Percentiles rank a stretch among this genome's conserved stretches.
phyloP scores from a whole-genome alignment of 495 filamentous ascomycete species.

The Hyaloscypha variabilis region DNA sequence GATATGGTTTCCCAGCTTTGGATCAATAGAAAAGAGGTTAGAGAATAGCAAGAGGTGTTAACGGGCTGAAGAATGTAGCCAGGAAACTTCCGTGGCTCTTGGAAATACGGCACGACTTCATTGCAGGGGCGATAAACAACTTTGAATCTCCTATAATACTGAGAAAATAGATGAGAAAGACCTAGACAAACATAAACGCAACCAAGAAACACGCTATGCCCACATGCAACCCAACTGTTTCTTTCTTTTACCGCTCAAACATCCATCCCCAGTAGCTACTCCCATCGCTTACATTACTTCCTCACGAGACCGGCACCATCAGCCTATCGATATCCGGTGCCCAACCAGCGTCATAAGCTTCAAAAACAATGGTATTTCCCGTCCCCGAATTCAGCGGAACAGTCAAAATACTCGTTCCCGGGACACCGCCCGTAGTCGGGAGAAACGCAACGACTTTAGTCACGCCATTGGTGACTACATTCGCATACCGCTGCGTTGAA shows the following conservation, averaged over 20 bases:
- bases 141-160: too few relatives aligned
- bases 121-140: too few relatives aligned
- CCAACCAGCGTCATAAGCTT: slow-evolving; percentile 48
- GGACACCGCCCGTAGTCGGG: slow-evolving; percentile 40
- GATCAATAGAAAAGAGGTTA: not conserved
- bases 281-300: slow-evolving; percentile 1
- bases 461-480: slow-evolving; percentile 57
- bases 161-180: too few relatives aligned
- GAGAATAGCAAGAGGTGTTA: too few relatives aligned
- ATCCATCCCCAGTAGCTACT: not conserved
- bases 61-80: too few relatives aligned
- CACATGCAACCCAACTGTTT: too few relatives aligned
- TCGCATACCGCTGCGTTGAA: slow-evolving; percentile 50
- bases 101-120: too few relatives aligned
- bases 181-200: too few relatives aligned
- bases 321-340: slow-evolving; percentile 59
- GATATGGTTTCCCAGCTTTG: not conserved
- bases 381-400: slow-evolving; percentile 41
- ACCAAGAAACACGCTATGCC: too few relatives aligned
- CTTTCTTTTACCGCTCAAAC: too few relatives aligned
- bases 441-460: slow-evolving; percentile 53
- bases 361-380: slow-evolving; percentile 47
- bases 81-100: too few relatives aligned
- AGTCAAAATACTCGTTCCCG: slow-evolving; percentile 40
- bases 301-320: slow-evolving; percentile 51